Evolutionary conservation across 495 filamentous ascomycete genomes (phyloP).

Genomic region (Pyrenula massariospora): DNA sequence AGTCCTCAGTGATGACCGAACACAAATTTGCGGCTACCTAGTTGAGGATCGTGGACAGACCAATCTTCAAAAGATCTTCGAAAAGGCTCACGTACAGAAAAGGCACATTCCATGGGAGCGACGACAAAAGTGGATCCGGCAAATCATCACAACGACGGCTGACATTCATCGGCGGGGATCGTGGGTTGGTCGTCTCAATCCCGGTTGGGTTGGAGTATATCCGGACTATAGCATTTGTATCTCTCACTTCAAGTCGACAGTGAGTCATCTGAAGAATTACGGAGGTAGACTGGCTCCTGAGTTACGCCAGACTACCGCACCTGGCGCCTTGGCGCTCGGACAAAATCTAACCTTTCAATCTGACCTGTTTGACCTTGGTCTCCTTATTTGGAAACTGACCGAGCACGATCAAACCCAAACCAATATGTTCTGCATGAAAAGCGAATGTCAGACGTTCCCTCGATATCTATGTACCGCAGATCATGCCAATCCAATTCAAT

Average conservation of each 20-base stretch:
- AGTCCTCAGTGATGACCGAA: background rate
- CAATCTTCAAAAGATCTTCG: background rate
- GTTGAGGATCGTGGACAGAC: background rate
- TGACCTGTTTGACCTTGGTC: background rate
- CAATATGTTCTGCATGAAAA: background rate
- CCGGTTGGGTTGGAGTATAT: background rate
- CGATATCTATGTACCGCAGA: background rate
- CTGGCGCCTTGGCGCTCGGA: background rate
- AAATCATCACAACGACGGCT: background rate
- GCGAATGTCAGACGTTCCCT: background rate
- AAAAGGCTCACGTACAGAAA: background rate
- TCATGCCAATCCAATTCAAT: background rate
- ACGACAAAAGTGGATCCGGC: background rate
- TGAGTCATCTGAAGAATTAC: background rate
- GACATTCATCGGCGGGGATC: background rate
- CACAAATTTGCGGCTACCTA: background rate
- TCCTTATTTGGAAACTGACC: background rate
- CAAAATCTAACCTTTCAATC: background rate
- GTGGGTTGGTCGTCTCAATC: background rate
- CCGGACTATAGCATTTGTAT: background rate
- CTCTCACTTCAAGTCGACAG: background rate
- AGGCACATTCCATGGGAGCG: background rate
- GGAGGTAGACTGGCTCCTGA: background rate
- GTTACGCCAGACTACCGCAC: background rate
- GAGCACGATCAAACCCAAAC: background rate